Conservation (phyloP, 306 rosid species). For the Ormosia semicastrata region DNA sequence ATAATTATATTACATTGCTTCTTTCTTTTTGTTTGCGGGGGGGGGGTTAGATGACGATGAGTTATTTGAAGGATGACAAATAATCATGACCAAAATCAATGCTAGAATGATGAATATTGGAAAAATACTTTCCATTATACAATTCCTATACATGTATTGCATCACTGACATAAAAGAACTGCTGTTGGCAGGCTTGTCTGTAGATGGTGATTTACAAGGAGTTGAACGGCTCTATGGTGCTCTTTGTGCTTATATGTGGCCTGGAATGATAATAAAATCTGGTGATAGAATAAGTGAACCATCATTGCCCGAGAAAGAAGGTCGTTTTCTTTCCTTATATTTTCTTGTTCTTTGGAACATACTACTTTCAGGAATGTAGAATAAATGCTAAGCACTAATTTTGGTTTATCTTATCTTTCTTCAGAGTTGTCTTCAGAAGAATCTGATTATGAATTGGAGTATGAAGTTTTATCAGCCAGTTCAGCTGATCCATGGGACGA, state of each 20-base stretch:
- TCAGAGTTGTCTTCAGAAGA: slow-evolving; percentile 68
- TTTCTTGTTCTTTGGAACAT: neutral
- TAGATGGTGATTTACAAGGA: slow-evolving; percentile 75
- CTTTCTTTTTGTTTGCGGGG: neutral
- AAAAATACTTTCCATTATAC: neutral
- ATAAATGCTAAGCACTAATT: slow-evolving; percentile 4
- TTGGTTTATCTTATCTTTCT: slow-evolving; percentile 17
- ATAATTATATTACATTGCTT: neutral
- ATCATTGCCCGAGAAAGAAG: slow-evolving; percentile 55
- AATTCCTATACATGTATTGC: neutral
- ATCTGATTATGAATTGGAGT: slow-evolving; percentile 66
- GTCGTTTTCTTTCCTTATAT: slow-evolving; percentile 25
- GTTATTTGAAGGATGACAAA: neutral
- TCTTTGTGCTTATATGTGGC: slow-evolving; percentile 77
- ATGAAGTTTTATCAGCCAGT: slow-evolving; percentile 57
- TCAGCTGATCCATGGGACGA: slow-evolving; percentile 70
- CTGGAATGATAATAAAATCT: slow-evolving; percentile 75
- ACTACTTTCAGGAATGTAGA: neutral
- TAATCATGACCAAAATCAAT: neutral
- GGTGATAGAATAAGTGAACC: slow-evolving; percentile 56
- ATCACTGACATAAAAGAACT: neutral
- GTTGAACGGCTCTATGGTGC: slow-evolving; percentile 70
- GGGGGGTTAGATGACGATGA: neutral
- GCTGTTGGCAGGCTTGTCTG: slow-evolving; percentile 58
- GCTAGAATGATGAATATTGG: neutral